phyloP scores from a whole-genome alignment of 2,329 filamentous ascomycete genomes.

The Chaetoscypha palmicola region DNA sequence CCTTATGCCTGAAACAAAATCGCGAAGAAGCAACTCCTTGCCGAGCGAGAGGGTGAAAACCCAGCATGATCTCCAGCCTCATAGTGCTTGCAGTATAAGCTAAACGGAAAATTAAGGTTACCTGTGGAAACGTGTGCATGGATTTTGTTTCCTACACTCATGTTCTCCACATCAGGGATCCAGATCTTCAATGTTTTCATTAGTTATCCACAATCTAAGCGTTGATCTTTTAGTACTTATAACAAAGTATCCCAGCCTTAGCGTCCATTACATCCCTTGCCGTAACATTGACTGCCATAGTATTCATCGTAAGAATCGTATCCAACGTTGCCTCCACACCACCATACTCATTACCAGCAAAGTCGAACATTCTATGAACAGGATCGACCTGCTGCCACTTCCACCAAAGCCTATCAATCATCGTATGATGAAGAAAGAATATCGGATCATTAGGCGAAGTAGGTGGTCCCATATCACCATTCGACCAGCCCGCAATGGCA shows the following conservation, averaged over 20 bases:
- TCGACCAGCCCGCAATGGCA: not conserved
- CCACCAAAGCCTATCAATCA: slow-evolving; percentile 1
- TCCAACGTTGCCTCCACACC: not conserved
- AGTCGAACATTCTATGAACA: not conserved
- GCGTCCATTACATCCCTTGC: not conserved
- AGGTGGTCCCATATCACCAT: not conserved
- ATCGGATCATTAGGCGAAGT: slow-evolving; percentile 2
- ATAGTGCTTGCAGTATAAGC: too few relatives aligned
- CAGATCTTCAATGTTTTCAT: too few relatives aligned
- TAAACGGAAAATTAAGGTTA: too few relatives aligned
- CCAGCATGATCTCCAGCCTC: too few relatives aligned
- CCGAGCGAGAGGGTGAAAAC: too few relatives aligned
- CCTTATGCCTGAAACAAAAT: too few relatives aligned
- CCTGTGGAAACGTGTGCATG: too few relatives aligned
- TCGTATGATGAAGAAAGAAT: slow-evolving; percentile 1
- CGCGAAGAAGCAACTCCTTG: too few relatives aligned
- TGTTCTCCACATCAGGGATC: too few relatives aligned
- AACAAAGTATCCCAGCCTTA: not conserved
- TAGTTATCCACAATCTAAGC: not conserved
- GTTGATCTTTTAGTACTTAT: not conserved
- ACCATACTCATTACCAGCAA: not conserved
- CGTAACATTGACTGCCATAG: not conserved
- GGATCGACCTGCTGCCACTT: not conserved
- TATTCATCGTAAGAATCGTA: not conserved
- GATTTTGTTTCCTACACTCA: too few relatives aligned